Evolutionary conservation across 2,329 filamentous ascomycete genomes (phyloP), one percentile per base, ranked within the genome.

Genomic region (Blumeriella jaapii): DNA sequence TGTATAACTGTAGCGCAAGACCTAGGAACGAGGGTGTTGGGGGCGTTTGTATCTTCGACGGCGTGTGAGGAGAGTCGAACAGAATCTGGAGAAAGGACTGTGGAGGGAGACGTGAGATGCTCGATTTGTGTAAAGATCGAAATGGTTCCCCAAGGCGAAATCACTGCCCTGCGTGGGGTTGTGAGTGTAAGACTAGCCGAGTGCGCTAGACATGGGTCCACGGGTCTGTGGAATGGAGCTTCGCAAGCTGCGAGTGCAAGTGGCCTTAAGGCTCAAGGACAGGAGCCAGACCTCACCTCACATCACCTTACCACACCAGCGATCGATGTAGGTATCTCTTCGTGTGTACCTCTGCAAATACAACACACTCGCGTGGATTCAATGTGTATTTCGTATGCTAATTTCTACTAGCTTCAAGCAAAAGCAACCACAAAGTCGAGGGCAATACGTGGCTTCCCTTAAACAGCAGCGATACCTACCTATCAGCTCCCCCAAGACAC

Each of bases 61-160:
- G 10, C 2, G 15, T 31, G 13, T 19, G 6, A 14, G 24, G 15
- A 20, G 19, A 25, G 22, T 11, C 28, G 15, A 22, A 31, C 23
- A 29, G 17, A 22, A 38, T 15, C 19, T 39, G 31, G 44, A 47
- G 50, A 55, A 54, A 54, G 38, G 50, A 54, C 52, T 44, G 51
- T 52, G 45, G 7, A 34, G 34, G 19, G 33, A 26, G 32, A 33
- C 13, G 36, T 36, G 29, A 20, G 22, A 27, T 47, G 41, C 35
- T 42, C 24, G 22, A 44, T 28, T 44, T 33, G 41, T 28, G 36
- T 36, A 27, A 36, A 34, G 34, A 22, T 31, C 23, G 28, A 34
- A 35, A 23, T 20, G 29, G 36, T n/a, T 34, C 25, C 14, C 42
- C 46, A 45, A 47, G 49, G 46, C 45, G 44, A 29, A 36, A 24